Percentiles rank a stretch among this genome's conserved stretches.
phyloP scores from a whole-genome alignment of 306 rosid genomes.

The Cucurbita argyrosperma region DNA sequence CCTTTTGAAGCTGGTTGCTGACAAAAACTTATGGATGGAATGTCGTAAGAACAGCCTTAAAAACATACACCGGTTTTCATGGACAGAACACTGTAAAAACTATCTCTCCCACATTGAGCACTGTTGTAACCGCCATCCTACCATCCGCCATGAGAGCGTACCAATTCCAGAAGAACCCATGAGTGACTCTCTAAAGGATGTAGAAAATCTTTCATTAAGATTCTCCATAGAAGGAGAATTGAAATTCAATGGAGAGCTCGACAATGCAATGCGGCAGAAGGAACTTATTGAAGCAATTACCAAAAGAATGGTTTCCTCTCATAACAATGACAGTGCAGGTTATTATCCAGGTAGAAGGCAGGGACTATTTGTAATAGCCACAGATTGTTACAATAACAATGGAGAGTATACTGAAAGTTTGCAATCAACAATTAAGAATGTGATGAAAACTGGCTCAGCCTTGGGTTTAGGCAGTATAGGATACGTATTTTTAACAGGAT shows the following conservation, averaged over 20 bases:
- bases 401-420: slow-evolving; percentile 31
- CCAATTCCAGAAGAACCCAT: slow-evolving; percentile 57
- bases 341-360: slow-evolving; percentile 58
- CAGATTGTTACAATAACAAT: slow-evolving; percentile 40
- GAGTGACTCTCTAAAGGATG: slow-evolving; percentile 63
- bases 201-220: slow-evolving; percentile 60
- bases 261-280: slow-evolving; percentile 45
- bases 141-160: slow-evolving; percentile 41
- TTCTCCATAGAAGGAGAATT: slow-evolving; percentile 54
- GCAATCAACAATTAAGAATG: slow-evolving; percentile 22
- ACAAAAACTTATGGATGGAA: slow-evolving; percentile 59
- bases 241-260: slow-evolving; percentile 35
- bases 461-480: slow-evolving; percentile 38
- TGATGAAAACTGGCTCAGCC: slow-evolving; percentile 27
- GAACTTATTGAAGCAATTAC: slow-evolving; percentile 61
- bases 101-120: slow-evolving; percentile 68
- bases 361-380: slow-evolving; percentile 45
- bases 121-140: slow-evolving; percentile 42
- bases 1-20: slow-evolving; percentile 62
- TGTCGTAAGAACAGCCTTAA: slow-evolving; percentile 68
- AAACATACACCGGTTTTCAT: slow-evolving; percentile 67
- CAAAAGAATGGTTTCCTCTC: slow-evolving; percentile 26
- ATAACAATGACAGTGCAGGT: slow-evolving; percentile 20
- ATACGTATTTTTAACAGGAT: slow-evolving; percentile 42
- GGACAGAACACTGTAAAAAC: slow-evolving; percentile 76